Evolutionary conservation across 306 rosid species (phyloP).

Genomic region (Carpinus viminea): DNA sequence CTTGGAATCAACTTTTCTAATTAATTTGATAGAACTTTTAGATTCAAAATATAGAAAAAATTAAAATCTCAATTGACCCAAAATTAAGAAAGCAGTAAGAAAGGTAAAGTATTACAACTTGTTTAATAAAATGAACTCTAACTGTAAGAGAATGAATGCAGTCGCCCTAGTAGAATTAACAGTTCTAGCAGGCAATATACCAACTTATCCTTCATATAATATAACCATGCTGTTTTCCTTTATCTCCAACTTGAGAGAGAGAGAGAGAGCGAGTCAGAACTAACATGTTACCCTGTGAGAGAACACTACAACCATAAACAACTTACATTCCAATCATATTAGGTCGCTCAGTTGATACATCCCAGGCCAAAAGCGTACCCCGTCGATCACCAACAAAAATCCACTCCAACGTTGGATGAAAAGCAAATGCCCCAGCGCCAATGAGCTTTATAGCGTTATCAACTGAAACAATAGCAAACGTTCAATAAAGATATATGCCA

Average conservation of each 20-base stretch:
- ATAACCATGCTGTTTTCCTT: not conserved
- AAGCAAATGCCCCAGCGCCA: conserved; percentile 96
- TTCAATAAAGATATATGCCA: conserved; percentile 13
- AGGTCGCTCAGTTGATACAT: conserved; percentile 92
- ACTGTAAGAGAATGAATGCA: not conserved
- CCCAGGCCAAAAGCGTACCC: conserved; percentile 97
- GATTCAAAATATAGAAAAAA: not conserved
- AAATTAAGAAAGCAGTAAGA: not conserved
- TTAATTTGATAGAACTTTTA: not conserved
- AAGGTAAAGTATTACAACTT: not conserved
- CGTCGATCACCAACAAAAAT: conserved; percentile 97
- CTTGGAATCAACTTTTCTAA: not conserved
- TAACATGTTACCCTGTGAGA: conserved; percentile 4
- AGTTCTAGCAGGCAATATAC: not conserved
- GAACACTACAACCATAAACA: conserved; percentile 30
- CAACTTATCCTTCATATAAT: not conserved
- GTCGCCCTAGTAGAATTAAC: not conserved
- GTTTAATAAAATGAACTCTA: not conserved
- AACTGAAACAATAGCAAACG: conserved; percentile 51
- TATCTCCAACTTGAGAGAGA: not conserved
- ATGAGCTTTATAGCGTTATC: conserved; percentile 88
- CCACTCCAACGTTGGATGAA: conserved; percentile 99
- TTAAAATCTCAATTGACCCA: not conserved
- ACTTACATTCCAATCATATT: conserved; percentile 99
- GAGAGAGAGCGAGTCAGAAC: not conserved